phyloP scores from a whole-genome alignment of 2,329 filamentous ascomycete species.

The Alternaria rosae region DNA sequence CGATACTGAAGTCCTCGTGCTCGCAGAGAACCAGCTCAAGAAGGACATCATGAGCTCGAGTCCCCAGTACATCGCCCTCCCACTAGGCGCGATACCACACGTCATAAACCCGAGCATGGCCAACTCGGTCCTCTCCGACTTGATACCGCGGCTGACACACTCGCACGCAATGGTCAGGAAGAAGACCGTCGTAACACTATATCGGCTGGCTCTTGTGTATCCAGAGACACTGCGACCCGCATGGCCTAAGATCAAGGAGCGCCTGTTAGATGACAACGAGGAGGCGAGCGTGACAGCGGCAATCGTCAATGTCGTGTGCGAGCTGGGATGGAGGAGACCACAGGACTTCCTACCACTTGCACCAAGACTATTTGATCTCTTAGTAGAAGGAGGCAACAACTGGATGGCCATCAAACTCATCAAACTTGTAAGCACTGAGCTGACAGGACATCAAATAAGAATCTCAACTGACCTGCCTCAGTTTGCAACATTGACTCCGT shows the following conservation, averaged over 20 bases:
- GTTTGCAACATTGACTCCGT: slow-evolving; percentile 92
- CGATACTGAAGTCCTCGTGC: slow-evolving; percentile 96
- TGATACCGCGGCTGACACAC: slow-evolving; percentile 86
- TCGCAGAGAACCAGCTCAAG: slow-evolving; percentile 95
- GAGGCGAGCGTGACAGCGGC: slow-evolving; percentile 93
- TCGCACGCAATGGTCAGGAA: slow-evolving; percentile 87
- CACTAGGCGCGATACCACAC: slow-evolving; percentile 89
- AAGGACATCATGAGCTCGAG: slow-evolving; percentile 83
- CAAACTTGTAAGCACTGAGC: slow-evolving; percentile 73
- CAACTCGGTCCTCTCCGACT: slow-evolving; percentile 84
- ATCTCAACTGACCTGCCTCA: slow-evolving; percentile 48
- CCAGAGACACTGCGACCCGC: slow-evolving; percentile 90
- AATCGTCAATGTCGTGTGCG: slow-evolving; percentile 96
- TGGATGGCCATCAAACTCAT: slow-evolving; percentile 99
- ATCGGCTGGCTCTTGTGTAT: slow-evolving; percentile 92
- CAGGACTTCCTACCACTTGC: slow-evolving; percentile 93
- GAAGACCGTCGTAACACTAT: slow-evolving; percentile 94
- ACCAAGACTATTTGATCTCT: slow-evolving; percentile 86
- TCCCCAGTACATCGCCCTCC: slow-evolving; percentile 80
- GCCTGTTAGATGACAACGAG: slow-evolving; percentile 86
- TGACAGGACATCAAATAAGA: background rate
- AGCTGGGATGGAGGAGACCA: slow-evolving; percentile 91
- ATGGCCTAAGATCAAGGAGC: slow-evolving; percentile 97
- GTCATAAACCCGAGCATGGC: slow-evolving; percentile 92
- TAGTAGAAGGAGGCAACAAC: slow-evolving; percentile 93